Evolutionary conservation across 1,284 basidiomycete species (phyloP).

Genomic region (Phylloboletellus chloephorus): DNA sequence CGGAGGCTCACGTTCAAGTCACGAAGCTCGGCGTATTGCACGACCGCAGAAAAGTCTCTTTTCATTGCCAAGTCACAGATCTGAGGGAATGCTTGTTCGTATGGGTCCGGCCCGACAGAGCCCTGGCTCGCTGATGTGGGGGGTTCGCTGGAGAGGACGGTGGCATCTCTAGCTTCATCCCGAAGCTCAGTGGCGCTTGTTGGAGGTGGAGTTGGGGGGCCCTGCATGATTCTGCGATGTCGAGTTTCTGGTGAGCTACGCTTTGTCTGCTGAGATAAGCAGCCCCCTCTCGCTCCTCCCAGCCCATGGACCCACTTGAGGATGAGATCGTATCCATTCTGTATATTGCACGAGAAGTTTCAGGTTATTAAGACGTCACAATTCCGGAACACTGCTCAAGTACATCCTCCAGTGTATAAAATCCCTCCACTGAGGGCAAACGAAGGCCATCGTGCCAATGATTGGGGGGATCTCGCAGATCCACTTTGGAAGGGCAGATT

Average conservation of each 20-base stretch:
- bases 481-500: constrained; percentile 91
- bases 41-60: no score
- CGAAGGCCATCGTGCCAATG: constrained; percentile 79
- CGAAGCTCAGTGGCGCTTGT: not conserved
- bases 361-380: constrained; percentile 44
- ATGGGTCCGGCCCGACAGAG: no score
- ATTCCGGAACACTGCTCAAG: constrained; percentile 18
- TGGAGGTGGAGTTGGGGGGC: no score
- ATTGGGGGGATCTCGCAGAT: constrained; percentile 77
- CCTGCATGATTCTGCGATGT: no score
- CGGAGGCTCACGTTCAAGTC: no score
- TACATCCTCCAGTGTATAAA: constrained; percentile 56
- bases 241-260: no score
- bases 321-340: constrained; percentile 82
- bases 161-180: no score
- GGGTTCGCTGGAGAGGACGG: no score
- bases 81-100: no score
- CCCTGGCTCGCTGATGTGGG: no score
- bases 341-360: constrained; percentile 81
- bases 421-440: constrained; percentile 79
- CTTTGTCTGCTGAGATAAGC: constrained; percentile 26
- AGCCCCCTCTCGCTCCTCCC: not conserved
- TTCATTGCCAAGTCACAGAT: no score
- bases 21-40: no score
- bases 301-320: constrained; percentile 49